Percentiles rank a stretch among this genome's conserved stretches.
Conservation (phyloP, 2,329 filamentous ascomycete species). For the Calonectria leucothoes region DNA sequence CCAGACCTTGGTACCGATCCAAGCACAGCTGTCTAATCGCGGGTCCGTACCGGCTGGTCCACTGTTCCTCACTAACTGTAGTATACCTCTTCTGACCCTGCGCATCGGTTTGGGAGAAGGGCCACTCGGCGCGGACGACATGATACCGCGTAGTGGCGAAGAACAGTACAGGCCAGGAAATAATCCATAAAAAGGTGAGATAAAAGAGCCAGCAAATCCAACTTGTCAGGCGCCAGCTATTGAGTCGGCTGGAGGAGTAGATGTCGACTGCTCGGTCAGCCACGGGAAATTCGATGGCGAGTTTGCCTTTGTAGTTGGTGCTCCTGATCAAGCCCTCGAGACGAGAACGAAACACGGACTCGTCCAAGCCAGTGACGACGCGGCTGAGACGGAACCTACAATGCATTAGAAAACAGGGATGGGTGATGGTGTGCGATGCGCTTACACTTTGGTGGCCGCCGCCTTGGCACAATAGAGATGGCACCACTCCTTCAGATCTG, state of each 20-base stretch:
- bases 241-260: slow-evolving; percentile 30
- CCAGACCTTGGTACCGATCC: slow-evolving; percentile 34
- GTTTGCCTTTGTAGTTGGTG: slow-evolving; percentile 34
- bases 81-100: slow-evolving; percentile 27
- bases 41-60: slow-evolving; percentile 25
- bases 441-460: slow-evolving; percentile 30
- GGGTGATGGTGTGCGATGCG: accelerated
- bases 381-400: slow-evolving; percentile 31
- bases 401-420: background rate
- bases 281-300: slow-evolving; percentile 30
- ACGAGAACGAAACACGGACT: background rate
- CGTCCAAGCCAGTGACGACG: slow-evolving; percentile 27
- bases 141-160: slow-evolving; percentile 33
- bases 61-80: slow-evolving; percentile 32
- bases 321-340: slow-evolving; percentile 14
- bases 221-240: slow-evolving; percentile 29
- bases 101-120: slow-evolving; percentile 21
- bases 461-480: slow-evolving; percentile 35
- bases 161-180: slow-evolving; percentile 35
- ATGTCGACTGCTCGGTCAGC: slow-evolving; percentile 37
- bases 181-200: slow-evolving; percentile 36
- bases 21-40: slow-evolving; percentile 32
- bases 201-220: slow-evolving; percentile 40
- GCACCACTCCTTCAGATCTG: slow-evolving; percentile 34
- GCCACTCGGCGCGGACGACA: slow-evolving; percentile 31